phyloP scores from a whole-genome alignment of 352 stramenopile genomes.

The Phytophthora ohioensis region DNA sequence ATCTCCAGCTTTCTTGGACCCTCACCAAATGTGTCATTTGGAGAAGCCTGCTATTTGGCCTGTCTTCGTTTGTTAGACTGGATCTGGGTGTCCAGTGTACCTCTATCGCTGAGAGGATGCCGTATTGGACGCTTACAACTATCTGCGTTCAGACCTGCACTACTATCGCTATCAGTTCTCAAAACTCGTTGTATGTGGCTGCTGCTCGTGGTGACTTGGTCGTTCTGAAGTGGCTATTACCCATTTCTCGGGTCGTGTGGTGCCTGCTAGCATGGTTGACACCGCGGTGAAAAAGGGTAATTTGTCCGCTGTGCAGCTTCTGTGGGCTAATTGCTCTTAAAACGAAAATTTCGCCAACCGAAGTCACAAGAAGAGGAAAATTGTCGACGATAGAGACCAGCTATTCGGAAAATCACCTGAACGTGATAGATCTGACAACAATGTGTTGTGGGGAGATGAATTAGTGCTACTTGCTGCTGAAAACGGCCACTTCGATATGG shows the following conservation, averaged over 20 bases:
- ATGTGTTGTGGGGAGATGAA: too few species aligned
- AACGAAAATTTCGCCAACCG: not conserved
- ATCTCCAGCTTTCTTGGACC: not conserved
- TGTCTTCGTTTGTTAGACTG: conserved; percentile 3
- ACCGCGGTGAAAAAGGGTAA: not conserved
- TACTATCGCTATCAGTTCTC: conserved; percentile 3
- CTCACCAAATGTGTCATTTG: not conserved
- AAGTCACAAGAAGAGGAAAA: not conserved
- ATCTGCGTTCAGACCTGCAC: conserved; percentile 1
- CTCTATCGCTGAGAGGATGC: not conserved
- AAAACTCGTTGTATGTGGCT: not conserved
- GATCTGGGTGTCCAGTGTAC: not conserved
- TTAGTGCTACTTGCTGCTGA: too few species aligned
- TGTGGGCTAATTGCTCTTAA: not conserved
- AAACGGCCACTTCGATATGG: too few species aligned
- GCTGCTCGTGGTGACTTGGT: not conserved
- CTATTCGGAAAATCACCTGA: too few species aligned
- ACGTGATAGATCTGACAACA: too few species aligned
- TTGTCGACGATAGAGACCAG: not conserved
- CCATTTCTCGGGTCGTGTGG: not conserved
- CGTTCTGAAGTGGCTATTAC: not conserved
- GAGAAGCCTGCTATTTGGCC: not conserved
- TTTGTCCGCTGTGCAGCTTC: not conserved
- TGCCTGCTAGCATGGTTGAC: not conserved
- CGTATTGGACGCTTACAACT: conserved; percentile 4